phyloP scores from a whole-genome alignment of 2,329 filamentous ascomycete species.

The Diaporthe amygdali region DNA sequence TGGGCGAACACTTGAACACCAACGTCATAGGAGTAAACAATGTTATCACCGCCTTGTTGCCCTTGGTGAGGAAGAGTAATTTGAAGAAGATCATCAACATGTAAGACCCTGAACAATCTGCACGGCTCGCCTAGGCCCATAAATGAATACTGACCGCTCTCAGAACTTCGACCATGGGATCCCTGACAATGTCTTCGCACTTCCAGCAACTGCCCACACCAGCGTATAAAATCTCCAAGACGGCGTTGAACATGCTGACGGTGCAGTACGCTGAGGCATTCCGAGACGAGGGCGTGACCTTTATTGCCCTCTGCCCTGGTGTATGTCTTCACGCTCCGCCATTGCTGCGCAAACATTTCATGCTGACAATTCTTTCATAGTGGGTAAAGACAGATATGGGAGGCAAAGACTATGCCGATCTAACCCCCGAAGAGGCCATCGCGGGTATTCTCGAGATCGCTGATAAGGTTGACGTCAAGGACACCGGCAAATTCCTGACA shows the following conservation, averaged over 20 bases:
- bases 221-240: constrained; percentile 43
- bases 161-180: constrained; percentile 26
- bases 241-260: constrained; percentile 53
- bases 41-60: not conserved
- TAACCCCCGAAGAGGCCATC: not conserved
- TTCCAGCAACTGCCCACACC: constrained; percentile 40
- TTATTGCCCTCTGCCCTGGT: constrained; percentile 50
- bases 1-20: constrained; percentile 36
- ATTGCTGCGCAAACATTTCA: too few relatives aligned
- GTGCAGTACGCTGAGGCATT: constrained; percentile 46
- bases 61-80: not conserved
- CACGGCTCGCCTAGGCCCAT: not conserved
- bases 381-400: not conserved
- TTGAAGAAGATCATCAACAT: constrained; percentile 51
- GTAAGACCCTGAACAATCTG: constrained; percentile 28
- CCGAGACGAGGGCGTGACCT: constrained; percentile 46
- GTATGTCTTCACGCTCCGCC: constrained; percentile 36
- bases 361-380: not conserved
- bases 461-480: not conserved
- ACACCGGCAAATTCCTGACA: not conserved
- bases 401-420: not conserved
- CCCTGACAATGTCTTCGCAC: constrained; percentile 27
- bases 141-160: not conserved
- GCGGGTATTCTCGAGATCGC: not conserved
- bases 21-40: constrained; percentile 23